Evolutionary conservation across 495 filamentous ascomycete species (phyloP), one percentile per base, ranked within the genome.

Genomic region (Trichodelitschia bisporula): DNA sequence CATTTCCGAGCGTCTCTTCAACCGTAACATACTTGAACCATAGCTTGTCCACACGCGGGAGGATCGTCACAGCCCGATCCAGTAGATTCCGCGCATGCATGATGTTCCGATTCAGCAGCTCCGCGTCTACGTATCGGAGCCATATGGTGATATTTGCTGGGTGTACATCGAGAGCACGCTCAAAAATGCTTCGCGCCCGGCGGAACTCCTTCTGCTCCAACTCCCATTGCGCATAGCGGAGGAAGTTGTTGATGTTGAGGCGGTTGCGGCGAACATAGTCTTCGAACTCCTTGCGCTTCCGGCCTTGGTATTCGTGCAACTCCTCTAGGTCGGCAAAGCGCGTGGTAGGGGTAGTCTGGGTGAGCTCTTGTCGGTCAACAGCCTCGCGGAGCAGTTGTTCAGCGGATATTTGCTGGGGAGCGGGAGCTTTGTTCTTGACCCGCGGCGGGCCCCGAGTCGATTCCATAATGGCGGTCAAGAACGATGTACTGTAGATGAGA

Each of bases 21-120:
- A 95, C 90, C 45, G 91, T 92, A 18, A 90, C 78, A 61, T 92
- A 95, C 47, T 93, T 92, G 53, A 84, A 95, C 86, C 86, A 97
- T 30, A 97, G 57, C 56, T 93, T 93, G 47, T 92, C 76, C 17
- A 93, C 63, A 20, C 86, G 59, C 19, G 86, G 86, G 19, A 93
- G 57, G 33, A 86, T 79, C 1, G 83, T 86, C 29, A 97, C 79
- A 20, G 89, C 89, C 29, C 86, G 77, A 47, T 97, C 86, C 18
- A 95, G 62, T 24, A 97, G 52, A 44, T 97, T 97, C 33, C 86
- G 60, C 19, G 86, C 82, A 64, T 95, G 86, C 47, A 92, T 93
- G 57, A 97, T 93, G 48, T 93, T 93, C 31, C 82, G 59, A 28
- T 65, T 79, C 50, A 84, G 89, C 76, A 97, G 90, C 62, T 97